Evolutionary conservation across 1,139 yeast species (phyloP).

Genomic region (Spencermartinsiella ligniputridi): DNA sequence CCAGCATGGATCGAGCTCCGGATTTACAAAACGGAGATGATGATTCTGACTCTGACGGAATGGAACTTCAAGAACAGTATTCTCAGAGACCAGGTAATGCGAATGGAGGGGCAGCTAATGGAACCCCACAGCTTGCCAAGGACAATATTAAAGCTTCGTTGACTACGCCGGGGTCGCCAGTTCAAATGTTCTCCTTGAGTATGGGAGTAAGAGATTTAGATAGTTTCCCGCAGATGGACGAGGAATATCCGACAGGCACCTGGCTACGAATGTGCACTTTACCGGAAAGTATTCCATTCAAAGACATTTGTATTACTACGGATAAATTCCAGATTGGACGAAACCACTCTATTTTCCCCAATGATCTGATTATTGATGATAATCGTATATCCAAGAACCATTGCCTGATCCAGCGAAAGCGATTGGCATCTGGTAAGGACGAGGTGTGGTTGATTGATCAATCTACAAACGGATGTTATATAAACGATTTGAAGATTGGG

Average conservation of each 20-base stretch:
- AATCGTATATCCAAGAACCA: constrained; percentile 80
- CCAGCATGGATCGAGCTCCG: constrained; percentile 1
- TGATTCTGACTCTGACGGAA: constrained; percentile 18
- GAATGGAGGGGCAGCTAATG: not conserved
- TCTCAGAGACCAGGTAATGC: constrained; percentile 13
- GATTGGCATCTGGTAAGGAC: constrained; percentile 47
- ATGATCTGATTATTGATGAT: constrained; percentile 59
- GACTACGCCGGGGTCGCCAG: not conserved
- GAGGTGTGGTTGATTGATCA: constrained; percentile 80
- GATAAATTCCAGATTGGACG: constrained; percentile 33
- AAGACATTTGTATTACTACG: constrained; percentile 46
- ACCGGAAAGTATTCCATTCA: constrained; percentile 37
- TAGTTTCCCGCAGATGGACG: constrained; percentile 15
- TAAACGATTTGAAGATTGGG: constrained; percentile 57
- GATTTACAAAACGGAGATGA: constrained; percentile 26
- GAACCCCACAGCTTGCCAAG: not conserved
- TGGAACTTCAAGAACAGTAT: constrained; percentile 25
- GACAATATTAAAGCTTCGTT: not conserved
- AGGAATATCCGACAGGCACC: constrained; percentile 41
- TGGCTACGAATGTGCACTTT: constrained; percentile 48
- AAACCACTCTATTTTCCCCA: constrained; percentile 12
- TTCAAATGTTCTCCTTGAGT: not conserved
- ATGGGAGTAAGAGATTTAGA: constrained; percentile 25
- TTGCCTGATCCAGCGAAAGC: constrained; percentile 55
- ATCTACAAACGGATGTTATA: constrained; percentile 74